phyloP scores from a whole-genome alignment of 2,329 filamentous ascomycete species.

The Epicoccum sorghinum region DNA sequence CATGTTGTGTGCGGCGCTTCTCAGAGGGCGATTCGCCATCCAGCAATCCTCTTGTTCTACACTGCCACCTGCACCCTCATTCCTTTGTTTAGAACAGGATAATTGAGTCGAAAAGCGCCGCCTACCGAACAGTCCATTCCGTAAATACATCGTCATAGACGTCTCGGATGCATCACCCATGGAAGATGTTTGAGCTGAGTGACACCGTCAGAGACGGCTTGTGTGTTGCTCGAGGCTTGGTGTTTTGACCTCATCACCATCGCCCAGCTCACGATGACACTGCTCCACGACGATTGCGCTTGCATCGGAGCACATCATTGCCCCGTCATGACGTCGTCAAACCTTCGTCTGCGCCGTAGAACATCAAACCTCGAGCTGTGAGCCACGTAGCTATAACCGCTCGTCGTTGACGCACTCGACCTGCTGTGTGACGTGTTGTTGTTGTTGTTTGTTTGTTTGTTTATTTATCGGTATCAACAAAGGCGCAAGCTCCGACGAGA shows the following conservation, averaged over 20 bases:
- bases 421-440: slow-evolving; percentile 10
- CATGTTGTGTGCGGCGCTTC: slow-evolving; percentile 7
- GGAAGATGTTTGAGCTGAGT: neutral
- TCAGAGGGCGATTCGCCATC: slow-evolving; percentile 9
- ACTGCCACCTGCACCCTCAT: neutral
- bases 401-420: neutral
- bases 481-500: neutral
- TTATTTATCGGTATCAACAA: slow-evolving; percentile 8
- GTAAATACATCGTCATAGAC: slow-evolving; percentile 1
- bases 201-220: neutral
- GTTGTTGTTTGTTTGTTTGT: slow-evolving; percentile 5
- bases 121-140: neutral
- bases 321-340: slow-evolving; percentile 1
- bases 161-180: neutral
- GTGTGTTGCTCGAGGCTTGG: neutral
- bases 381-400: neutral
- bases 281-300: slow-evolving; percentile 3
- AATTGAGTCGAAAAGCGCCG: neutral
- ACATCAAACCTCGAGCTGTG: neutral
- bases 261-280: slow-evolving; percentile 2
- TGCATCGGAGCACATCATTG: neutral
- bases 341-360: neutral
- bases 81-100: slow-evolving; percentile 5
- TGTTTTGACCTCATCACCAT: slow-evolving; percentile 4
- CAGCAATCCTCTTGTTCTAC: slow-evolving; percentile 3